Percentiles rank a stretch among this genome's conserved stretches.
Evolutionary conservation across 108 stramenopile genomes (phyloP).

Genomic region (Cyclostephanos tholiformis): DNA sequence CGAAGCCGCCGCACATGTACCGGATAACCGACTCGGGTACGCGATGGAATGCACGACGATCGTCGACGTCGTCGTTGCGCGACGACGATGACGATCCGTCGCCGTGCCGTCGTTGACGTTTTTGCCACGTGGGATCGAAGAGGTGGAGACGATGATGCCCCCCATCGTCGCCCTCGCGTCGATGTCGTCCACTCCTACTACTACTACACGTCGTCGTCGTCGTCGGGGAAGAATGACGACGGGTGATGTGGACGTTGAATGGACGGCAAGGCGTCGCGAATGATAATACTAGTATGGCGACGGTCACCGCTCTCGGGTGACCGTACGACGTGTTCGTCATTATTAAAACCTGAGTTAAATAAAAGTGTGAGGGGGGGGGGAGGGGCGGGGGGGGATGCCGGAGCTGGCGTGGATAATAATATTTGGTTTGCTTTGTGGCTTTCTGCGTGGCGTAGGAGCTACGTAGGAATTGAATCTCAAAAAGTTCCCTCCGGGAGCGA

Average conservation of each 20-base stretch:
- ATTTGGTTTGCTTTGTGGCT: too few relatives aligned
- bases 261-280: not conserved
- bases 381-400: too few relatives aligned
- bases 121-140: conserved; percentile 8
- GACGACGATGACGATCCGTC: too few relatives aligned
- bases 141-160: not conserved
- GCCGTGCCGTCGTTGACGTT: not conserved
- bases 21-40: conserved; percentile 31
- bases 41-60: not conserved
- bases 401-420: too few relatives aligned
- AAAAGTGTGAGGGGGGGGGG: too few relatives aligned
- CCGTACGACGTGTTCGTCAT: too few relatives aligned
- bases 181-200: too few relatives aligned
- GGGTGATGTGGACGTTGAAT: not conserved
- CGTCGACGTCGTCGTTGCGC: not conserved
- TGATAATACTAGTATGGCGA: not conserved
- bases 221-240: not conserved
- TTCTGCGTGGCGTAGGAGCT: too few relatives aligned
- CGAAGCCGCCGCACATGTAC: conserved; percentile 26
- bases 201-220: not conserved
- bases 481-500: too few relatives aligned
- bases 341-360: too few relatives aligned
- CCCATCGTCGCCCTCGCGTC: too few relatives aligned
- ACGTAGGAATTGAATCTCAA: too few relatives aligned
- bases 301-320: not conserved